A percentile compares a stretch with the other conserved stretches of the same genome.
phyloP scores from a whole-genome alignment of 352 stramenopile genomes.

The Phytopythium sindhum region DNA sequence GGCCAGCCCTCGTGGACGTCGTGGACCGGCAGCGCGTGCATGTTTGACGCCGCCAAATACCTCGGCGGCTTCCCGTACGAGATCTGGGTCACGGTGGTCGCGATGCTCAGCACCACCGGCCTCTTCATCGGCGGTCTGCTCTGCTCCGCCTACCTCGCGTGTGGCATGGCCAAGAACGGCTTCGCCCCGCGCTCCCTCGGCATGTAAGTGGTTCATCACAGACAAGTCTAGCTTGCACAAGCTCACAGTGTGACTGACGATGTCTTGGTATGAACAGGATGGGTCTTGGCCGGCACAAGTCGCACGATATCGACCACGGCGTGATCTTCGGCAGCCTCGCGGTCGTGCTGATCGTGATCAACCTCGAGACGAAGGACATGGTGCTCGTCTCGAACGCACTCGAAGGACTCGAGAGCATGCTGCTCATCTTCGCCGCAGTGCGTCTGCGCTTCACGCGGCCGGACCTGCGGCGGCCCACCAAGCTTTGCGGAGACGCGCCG shows the following conservation, averaged over 20 bases:
- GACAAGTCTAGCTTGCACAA: neutral
- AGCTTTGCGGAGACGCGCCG: conserved; percentile 38
- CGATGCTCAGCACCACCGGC: conserved; percentile 32
- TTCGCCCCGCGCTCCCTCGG: conserved; percentile 44
- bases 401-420: conserved; percentile 35
- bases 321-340: conserved; percentile 56
- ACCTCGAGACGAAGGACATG: conserved; percentile 48
- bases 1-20: conserved; percentile 39
- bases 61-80: conserved; percentile 32
- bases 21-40: conserved; percentile 32
- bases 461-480: conserved; percentile 31
- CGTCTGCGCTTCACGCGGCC: conserved; percentile 33
- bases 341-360: conserved; percentile 56
- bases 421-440: conserved; percentile 36
- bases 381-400: conserved; percentile 52
- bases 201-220: conserved; percentile 19
- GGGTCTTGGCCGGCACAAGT: conserved; percentile 21
- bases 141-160: conserved; percentile 48
- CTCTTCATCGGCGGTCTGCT: conserved; percentile 46
- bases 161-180: conserved; percentile 46
- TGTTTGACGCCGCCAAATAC: conserved; percentile 29
- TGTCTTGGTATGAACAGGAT: conserved; percentile 10
- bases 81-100: conserved; percentile 27
- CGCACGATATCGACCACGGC: conserved; percentile 26
- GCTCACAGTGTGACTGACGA: neutral